Evolutionary conservation across 306 rosid genomes (phyloP), one percentile per base, ranked within the genome.

Genomic region (Vigna unguiculata): DNA sequence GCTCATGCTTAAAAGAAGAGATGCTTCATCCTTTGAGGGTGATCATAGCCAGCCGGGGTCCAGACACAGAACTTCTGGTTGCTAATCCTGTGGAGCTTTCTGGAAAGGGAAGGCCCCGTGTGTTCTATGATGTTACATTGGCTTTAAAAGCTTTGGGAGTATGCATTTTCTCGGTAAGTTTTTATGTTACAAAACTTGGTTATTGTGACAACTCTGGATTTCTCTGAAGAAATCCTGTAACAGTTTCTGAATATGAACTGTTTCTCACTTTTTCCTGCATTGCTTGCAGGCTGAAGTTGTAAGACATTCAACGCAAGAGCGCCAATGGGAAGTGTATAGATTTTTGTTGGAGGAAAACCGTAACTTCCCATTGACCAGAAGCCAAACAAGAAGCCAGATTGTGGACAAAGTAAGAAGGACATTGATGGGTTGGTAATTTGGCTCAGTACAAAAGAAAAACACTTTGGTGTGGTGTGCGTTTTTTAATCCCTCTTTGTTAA

Each of bases 311-410:
- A 86, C 96, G 11, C 77, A 78, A 72, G 88, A 79, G 66, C 92
- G 90, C 51, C 94, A 93, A 82, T 93, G 96, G 98, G 96, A 93
- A 85, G 93, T 90, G 1, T 93, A 93, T 88, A 81, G 94, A 80
- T 87, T 93, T 84, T 86, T 90, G 79, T 73, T 93, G 88, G 90
- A 90, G 7, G 98, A 93, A 69, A 84, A 82, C 62, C 49, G 79
- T 2, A 96, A 86, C 57, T 85, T 93, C 79, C 92, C 88, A 0
- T 76, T 90, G 80, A 87, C 67, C 25, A 83, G 88, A 84, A 75
- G 76, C 59, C 74, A 76, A 86, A 85, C 94, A 34, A 90, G 94
- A 79, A 81, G 84, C 80, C 85, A 85, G 86, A 86, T 93, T 80
- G 94, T 87, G 53, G 89, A 90, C 78, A 82, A 87, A 85, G 96